Evolutionary conservation across 495 filamentous ascomycete genomes (phyloP).

Genomic region (Podospora conica): DNA sequence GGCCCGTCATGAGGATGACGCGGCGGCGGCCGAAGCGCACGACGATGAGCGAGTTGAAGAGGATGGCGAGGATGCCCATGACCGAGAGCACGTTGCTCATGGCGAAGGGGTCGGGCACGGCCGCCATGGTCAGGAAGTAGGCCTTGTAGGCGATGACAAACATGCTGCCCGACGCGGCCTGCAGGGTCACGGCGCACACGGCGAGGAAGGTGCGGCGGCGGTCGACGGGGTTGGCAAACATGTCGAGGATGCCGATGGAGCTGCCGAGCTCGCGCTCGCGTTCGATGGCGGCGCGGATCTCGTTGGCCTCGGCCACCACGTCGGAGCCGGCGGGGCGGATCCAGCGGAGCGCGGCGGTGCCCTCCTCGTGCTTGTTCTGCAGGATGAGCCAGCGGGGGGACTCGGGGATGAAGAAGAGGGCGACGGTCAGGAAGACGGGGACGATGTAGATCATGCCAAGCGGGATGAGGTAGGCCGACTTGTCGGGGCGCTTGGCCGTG

Average conservation of each 20-base stretch:
- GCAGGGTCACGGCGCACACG: slow-evolving; percentile 46
- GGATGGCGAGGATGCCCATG: slow-evolving; percentile 51
- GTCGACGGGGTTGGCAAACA: slow-evolving; percentile 50
- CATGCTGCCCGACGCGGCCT: slow-evolving; percentile 56
- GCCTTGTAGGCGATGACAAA: slow-evolving; percentile 60
- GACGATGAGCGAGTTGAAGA: slow-evolving; percentile 49
- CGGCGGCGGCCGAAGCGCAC: slow-evolving; percentile 50
- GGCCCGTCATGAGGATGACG: slow-evolving; percentile 46
- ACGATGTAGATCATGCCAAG: slow-evolving; percentile 54
- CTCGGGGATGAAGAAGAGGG: slow-evolving; percentile 56
- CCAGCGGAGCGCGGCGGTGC: slow-evolving; percentile 44
- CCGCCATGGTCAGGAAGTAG: slow-evolving; percentile 61
- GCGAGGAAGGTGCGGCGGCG: slow-evolving; percentile 45
- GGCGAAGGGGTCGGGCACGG: slow-evolving; percentile 52
- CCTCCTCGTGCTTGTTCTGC: slow-evolving; percentile 43
- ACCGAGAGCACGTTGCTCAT: slow-evolving; percentile 53
- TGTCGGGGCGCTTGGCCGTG: slow-evolving; percentile 41
- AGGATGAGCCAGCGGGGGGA: slow-evolving; percentile 58
- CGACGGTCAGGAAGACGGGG: slow-evolving; percentile 45
- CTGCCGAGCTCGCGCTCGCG: slow-evolving; percentile 41
- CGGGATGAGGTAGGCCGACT: slow-evolving; percentile 50
- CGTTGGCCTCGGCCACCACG: slow-evolving; percentile 43
- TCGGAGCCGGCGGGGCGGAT: slow-evolving; percentile 40
- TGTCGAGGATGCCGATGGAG: slow-evolving; percentile 40
- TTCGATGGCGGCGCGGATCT: slow-evolving; percentile 49